A percentile compares a stretch with the other conserved stretches of the same genome.
These are phyloP conservation scores for Coemansia sp. DNA, from an alignment of 192 early-diverging fungal species.

Conservation along the genomic window DNA sequence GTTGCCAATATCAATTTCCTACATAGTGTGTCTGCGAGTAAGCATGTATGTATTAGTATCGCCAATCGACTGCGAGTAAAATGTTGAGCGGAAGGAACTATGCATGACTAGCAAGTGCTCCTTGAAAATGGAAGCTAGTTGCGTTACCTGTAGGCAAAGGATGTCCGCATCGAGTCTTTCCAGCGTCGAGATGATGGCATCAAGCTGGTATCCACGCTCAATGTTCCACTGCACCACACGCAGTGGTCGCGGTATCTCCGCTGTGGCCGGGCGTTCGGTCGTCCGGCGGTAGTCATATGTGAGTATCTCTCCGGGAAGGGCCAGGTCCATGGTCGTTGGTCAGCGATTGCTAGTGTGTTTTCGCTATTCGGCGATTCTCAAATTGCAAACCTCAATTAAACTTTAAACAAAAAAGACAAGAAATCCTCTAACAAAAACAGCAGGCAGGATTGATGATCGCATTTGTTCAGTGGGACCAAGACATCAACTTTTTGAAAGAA, in stretches of 20 bases:
- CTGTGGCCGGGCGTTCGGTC: not conserved
- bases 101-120: too few species aligned
- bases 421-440: too few species aligned
- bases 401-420: not conserved
- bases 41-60: too few species aligned
- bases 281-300: conserved; percentile 39
- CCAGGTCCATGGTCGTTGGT: conserved; percentile 31
- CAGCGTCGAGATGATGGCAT: conserved; percentile 60
- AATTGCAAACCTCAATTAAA: not conserved
- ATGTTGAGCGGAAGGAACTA: not conserved
- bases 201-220: conserved; percentile 75
- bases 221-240: conserved; percentile 82
- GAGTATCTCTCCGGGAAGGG: conserved; percentile 40
- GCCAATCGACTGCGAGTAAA: too few species aligned
- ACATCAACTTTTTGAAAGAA: too few species aligned
- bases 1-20: conserved; percentile 77
- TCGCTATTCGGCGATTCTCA: not conserved
- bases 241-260: conserved; percentile 48
- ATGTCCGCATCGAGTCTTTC: conserved; percentile 69
- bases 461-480: too few species aligned
- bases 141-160: conserved; percentile 61
- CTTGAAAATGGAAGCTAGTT: not conserved
- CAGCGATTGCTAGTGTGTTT: not conserved
- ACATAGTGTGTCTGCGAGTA: not conserved
- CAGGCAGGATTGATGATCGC: too few species aligned